phyloP scores from a whole-genome alignment of 441 rosid species.

The Brassica hybrid region DNA sequence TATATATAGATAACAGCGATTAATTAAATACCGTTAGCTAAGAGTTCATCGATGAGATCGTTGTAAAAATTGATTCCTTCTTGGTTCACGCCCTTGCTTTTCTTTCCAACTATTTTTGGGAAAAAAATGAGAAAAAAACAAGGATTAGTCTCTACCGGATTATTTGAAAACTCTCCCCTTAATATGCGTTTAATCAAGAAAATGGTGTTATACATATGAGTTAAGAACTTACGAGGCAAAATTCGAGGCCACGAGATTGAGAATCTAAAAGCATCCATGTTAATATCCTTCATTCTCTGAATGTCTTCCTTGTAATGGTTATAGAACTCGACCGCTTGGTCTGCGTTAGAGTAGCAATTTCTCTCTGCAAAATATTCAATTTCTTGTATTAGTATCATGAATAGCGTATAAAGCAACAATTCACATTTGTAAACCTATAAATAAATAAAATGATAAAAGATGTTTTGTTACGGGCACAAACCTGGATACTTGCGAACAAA shows the following conservation, averaged over 20 bases:
- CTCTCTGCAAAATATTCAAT: too few species aligned
- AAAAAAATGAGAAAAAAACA: not conserved
- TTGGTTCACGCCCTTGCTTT: conserved; percentile 54
- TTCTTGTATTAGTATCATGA: not conserved
- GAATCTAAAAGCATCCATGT: conserved; percentile 59
- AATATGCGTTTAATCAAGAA: too few species aligned
- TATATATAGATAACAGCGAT: not conserved
- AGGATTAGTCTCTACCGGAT: not conserved
- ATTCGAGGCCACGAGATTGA: conserved; percentile 69
- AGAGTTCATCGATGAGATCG: conserved; percentile 65
- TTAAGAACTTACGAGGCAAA: conserved; percentile 50
- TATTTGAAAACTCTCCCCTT: not conserved
- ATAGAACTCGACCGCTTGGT: too few species aligned
- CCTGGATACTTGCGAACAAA: conserved; percentile 52
- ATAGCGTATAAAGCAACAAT: not conserved
- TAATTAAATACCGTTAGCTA: conserved; percentile 51
- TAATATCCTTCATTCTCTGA: conserved; percentile 50
- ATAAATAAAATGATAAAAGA: not conserved
- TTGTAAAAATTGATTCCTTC: conserved; percentile 55
- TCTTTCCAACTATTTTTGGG: conserved; percentile 49
- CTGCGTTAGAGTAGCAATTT: too few species aligned
- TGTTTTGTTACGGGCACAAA: not conserved
- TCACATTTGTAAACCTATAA: not conserved
- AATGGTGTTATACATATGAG: not conserved
- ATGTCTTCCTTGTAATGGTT: conserved; percentile 40